Conservation (phyloP, 2,329 filamentous ascomycete genomes). For the Knoxdaviesia capensis region DNA sequence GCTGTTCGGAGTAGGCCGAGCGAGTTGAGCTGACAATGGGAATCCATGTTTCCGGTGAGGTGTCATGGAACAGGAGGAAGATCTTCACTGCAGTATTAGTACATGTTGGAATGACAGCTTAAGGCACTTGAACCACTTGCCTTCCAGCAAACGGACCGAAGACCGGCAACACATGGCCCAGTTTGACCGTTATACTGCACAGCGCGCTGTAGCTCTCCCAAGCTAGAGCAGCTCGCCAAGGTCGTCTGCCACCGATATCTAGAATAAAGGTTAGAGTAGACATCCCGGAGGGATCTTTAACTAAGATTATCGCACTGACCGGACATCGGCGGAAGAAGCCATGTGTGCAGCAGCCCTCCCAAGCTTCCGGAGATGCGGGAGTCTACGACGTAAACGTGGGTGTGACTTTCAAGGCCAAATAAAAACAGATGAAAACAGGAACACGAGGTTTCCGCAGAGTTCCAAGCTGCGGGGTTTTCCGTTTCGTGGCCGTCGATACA, state of each 20-base stretch:
- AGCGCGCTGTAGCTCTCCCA: constrained; percentile 43
- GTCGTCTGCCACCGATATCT: constrained; percentile 43
- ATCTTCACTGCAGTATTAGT: constrained; percentile 24
- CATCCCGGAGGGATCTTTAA: neutral
- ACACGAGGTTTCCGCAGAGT: too few relatives aligned
- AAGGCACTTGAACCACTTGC: constrained; percentile 17
- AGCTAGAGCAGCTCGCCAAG: constrained; percentile 32
- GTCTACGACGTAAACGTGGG: too few relatives aligned
- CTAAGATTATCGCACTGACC: neutral
- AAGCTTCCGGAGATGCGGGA: too few relatives aligned
- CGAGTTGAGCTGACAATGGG: constrained; percentile 47
- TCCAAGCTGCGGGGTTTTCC: too few relatives aligned
- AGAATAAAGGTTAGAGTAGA: neutral
- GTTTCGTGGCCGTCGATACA: too few relatives aligned
- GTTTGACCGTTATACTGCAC: constrained; percentile 36
- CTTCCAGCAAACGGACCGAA: constrained; percentile 88
- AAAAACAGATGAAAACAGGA: too few relatives aligned
- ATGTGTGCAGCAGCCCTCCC: too few relatives aligned
- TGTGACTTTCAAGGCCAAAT: too few relatives aligned
- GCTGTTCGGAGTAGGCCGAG: constrained; percentile 50
- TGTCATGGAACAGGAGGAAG: constrained; percentile 59
- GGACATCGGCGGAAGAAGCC: neutral
- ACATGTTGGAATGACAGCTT: neutral
- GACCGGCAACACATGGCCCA: constrained; percentile 49
- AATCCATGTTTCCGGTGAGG: constrained; percentile 47